A percentile compares a stretch with the other conserved stretches of the same genome.
Evolutionary conservation across 192 early-diverging fungal genomes (phyloP).

Genomic region (Powellomyces hirtus): DNA sequence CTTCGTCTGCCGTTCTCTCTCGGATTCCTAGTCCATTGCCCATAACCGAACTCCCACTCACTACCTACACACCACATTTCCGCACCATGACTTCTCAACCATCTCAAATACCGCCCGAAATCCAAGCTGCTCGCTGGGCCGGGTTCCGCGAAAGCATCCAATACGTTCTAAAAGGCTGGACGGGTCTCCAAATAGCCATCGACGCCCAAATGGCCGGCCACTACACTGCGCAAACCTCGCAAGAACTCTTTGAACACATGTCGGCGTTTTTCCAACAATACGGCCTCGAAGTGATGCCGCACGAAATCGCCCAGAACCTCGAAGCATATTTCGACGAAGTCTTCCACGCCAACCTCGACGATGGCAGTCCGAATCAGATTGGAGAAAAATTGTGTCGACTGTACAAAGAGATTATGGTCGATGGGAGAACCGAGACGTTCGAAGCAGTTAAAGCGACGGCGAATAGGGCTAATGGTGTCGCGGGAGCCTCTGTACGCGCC

Average conservation of each 20-base stretch:
- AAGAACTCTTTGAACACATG: slow-evolving; percentile 33
- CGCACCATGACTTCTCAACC: too few species aligned
- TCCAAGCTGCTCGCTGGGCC: slow-evolving; percentile 1
- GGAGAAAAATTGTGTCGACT: slow-evolving; percentile 74
- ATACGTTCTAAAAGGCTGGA: slow-evolving; percentile 44
- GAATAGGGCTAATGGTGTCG: slow-evolving; percentile 66
- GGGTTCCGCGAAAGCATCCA: background rate
- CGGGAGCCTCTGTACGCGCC: background rate
- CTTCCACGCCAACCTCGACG: slow-evolving; percentile 64
- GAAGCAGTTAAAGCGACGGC: slow-evolving; percentile 46
- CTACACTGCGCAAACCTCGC: slow-evolving; percentile 14
- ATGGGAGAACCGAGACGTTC: slow-evolving; percentile 32
- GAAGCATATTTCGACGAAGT: slow-evolving; percentile 46
- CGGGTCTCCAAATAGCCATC: slow-evolving; percentile 51
- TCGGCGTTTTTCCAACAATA: slow-evolving; percentile 41
- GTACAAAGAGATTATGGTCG: slow-evolving; percentile 60
- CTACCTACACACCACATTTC: too few species aligned
- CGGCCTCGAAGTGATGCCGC: slow-evolving; percentile 31
- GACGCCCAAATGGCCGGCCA: slow-evolving; percentile 42
- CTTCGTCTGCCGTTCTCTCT: too few species aligned
- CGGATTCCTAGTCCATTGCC: too few species aligned
- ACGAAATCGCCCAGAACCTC: slow-evolving; percentile 49
- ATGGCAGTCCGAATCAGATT: slow-evolving; percentile 78
- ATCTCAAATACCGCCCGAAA: background rate
- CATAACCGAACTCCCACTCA: too few species aligned